Evolutionary conservation across 805 yeast genomes (phyloP).

Genomic region (Starmerella vaccinii): DNA sequence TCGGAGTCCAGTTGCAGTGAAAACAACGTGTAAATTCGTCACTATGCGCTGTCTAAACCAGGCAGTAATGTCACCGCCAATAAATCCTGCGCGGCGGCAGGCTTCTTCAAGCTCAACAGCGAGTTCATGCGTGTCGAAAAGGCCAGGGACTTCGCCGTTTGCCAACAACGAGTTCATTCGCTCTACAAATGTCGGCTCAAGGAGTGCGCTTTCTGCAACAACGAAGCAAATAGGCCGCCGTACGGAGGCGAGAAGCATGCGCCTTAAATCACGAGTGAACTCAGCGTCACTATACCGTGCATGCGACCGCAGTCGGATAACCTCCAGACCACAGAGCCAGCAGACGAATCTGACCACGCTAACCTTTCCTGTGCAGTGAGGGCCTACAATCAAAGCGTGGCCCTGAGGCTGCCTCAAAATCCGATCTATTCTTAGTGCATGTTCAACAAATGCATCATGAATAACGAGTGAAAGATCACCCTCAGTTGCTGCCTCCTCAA

Average conservation of each 20-base stretch:
- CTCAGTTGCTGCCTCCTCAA: conserved; percentile 56
- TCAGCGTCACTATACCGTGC: conserved; percentile 46
- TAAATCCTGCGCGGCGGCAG: conserved; percentile 10
- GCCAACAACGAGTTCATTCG: conserved; percentile 90
- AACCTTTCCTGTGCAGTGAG: conserved; percentile 71
- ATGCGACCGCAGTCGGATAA: conserved; percentile 49
- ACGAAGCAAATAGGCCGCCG: conserved; percentile 45
- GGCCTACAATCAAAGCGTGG: conserved; percentile 76
- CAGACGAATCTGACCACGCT: conserved; percentile 71
- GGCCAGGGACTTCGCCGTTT: conserved; percentile 83
- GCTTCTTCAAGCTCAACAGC: conserved; percentile 12
- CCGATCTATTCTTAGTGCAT: conserved; percentile 68
- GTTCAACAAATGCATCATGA: conserved; percentile 62
- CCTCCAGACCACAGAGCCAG: conserved; percentile 75
- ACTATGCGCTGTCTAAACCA: conserved; percentile 70
- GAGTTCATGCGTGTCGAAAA: conserved; percentile 47
- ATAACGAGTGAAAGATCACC: conserved; percentile 47
- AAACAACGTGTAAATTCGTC: conserved; percentile 67
- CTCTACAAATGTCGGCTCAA: conserved; percentile 72
- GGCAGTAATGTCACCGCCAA: conserved; percentile 45
- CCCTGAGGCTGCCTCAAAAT: conserved; percentile 81
- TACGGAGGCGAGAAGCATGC: conserved; percentile 37
- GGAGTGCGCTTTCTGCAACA: conserved; percentile 68
- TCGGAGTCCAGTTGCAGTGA: conserved; percentile 46
- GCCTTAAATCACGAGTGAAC: conserved; percentile 57